Evolutionary conservation across 2,329 filamentous ascomycete genomes (phyloP).

Genomic region (Xylariaceae sp.): DNA sequence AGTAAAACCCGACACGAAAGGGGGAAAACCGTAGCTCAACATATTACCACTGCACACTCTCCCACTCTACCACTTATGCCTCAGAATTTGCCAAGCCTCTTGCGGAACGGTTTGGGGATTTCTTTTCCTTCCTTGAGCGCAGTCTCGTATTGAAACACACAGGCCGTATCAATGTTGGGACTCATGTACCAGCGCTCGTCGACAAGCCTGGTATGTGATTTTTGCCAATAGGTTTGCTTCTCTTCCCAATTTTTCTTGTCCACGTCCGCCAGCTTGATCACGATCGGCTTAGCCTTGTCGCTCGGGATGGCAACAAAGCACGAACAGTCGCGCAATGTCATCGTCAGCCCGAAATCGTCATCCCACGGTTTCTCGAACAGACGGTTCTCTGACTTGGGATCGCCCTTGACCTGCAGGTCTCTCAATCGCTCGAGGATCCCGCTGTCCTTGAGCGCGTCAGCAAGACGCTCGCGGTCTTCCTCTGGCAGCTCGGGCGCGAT

Average conservation of each 20-base stretch:
- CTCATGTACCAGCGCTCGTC: slow-evolving; percentile 62
- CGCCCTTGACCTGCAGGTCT: slow-evolving; percentile 33
- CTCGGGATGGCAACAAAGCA: slow-evolving; percentile 60
- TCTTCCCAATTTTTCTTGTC: slow-evolving; percentile 67
- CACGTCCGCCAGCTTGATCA: slow-evolving; percentile 67
- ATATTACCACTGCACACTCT: neutral
- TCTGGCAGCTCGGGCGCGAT: slow-evolving; percentile 25
- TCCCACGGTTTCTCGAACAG: slow-evolving; percentile 36
- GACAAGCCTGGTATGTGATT: slow-evolving; percentile 58
- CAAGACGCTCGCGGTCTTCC: slow-evolving; percentile 28
- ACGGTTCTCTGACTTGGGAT: slow-evolving; percentile 34
- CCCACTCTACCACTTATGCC: neutral
- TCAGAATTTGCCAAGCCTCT: slow-evolving; percentile 5
- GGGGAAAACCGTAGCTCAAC: too few species aligned
- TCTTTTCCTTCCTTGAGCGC: slow-evolving; percentile 10
- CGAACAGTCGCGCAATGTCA: slow-evolving; percentile 79
- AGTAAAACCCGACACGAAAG: too few species aligned
- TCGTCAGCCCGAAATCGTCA: slow-evolving; percentile 59
- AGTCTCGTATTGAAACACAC: slow-evolving; percentile 17
- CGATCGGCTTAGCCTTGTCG: slow-evolving; percentile 28
- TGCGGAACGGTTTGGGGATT: slow-evolving; percentile 13
- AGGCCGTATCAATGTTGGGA: slow-evolving; percentile 25
- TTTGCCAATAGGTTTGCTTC: slow-evolving; percentile 67
- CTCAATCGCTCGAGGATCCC: slow-evolving; percentile 33
- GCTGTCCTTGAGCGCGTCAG: slow-evolving; percentile 33